Evolutionary conservation across 352 stramenopile genomes (phyloP).

Genomic region (Pythium angustatum): DNA sequence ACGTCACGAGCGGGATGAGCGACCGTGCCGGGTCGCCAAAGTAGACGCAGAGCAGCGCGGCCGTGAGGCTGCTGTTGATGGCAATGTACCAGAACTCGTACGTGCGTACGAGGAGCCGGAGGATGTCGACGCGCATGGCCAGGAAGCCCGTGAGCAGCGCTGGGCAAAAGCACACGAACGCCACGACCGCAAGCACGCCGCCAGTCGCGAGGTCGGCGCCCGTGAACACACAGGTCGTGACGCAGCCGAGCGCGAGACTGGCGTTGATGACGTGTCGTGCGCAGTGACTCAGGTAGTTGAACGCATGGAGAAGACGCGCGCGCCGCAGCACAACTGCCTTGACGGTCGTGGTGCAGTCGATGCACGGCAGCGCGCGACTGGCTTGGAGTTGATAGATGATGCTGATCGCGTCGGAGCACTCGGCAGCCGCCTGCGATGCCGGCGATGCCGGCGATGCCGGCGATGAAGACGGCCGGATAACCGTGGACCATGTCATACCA

Average conservation of each 20-base stretch:
- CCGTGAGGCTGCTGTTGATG: neutral
- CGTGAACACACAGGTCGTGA: neutral
- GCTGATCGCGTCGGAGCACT: too few relatives aligned
- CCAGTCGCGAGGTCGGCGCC: neutral
- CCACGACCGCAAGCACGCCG: neutral
- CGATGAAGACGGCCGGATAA: too few relatives aligned
- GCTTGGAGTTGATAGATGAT: constrained; percentile 5
- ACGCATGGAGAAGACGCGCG: neutral
- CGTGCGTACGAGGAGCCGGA: constrained; percentile 5
- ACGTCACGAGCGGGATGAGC: neutral
- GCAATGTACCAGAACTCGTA: constrained; percentile 30
- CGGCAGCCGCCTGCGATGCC: too few relatives aligned
- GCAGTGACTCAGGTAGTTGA: neutral
- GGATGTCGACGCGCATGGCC: constrained; percentile 14
- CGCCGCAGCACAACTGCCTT: constrained; percentile 1
- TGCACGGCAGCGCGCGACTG: neutral
- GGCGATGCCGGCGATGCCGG: too few relatives aligned
- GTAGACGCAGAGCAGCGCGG: neutral
- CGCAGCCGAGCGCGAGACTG: constrained; percentile 1
- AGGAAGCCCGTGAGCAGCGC: neutral
- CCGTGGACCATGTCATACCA: too few relatives aligned
- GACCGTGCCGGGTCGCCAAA: neutral
- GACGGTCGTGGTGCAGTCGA: constrained; percentile 11
- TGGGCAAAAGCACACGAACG: neutral
- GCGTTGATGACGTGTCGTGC: neutral